A percentile compares a stretch with the other conserved stretches of the same genome.
phyloP scores from a whole-genome alignment of 2,329 filamentous ascomycete genomes.

The Colletotrichum sp. region DNA sequence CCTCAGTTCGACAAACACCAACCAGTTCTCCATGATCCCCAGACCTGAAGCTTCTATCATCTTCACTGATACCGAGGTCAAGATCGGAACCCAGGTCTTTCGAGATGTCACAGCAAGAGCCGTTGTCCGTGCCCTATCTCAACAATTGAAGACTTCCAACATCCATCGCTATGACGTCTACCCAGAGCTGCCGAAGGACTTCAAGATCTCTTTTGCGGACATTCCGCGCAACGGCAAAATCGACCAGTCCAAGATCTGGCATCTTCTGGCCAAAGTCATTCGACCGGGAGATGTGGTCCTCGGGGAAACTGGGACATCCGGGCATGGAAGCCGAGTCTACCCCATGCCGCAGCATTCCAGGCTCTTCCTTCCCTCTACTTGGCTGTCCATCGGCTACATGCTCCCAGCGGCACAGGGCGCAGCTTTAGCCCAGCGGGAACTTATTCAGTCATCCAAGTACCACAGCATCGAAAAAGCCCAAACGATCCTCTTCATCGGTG shows the following conservation, averaged over 20 bases:
- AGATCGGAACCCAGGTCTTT: slow-evolving; percentile 25
- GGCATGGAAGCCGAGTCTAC: slow-evolving; percentile 57
- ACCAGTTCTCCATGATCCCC: not conserved
- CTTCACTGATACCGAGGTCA: slow-evolving; percentile 33
- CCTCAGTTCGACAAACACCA: slow-evolving; percentile 1
- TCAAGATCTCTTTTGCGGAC: slow-evolving; percentile 20
- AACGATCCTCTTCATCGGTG: slow-evolving; percentile 64
- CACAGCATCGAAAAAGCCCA: slow-evolving; percentile 42
- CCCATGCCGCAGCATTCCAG: slow-evolving; percentile 51
- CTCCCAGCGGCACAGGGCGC: slow-evolving; percentile 62
- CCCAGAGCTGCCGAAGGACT: slow-evolving; percentile 30
- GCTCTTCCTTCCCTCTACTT: slow-evolving; percentile 57
- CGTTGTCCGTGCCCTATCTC: slow-evolving; percentile 25
- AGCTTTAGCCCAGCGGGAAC: slow-evolving; percentile 57
- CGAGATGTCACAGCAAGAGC: slow-evolving; percentile 30
- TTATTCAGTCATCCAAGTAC: slow-evolving; percentile 30
- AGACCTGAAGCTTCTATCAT: not conserved
- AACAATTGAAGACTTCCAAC: slow-evolving; percentile 26
- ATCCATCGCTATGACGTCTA: slow-evolving; percentile 27
- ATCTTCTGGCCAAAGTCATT: slow-evolving; percentile 30
- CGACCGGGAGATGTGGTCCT: slow-evolving; percentile 59
- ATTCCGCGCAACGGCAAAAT: slow-evolving; percentile 37
- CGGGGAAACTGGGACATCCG: slow-evolving; percentile 62
- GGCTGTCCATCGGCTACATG: slow-evolving; percentile 67
- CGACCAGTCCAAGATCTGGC: slow-evolving; percentile 54